phyloP scores from a whole-genome alignment of 495 filamentous ascomycete species.

The Alectoria sarmentosa region DNA sequence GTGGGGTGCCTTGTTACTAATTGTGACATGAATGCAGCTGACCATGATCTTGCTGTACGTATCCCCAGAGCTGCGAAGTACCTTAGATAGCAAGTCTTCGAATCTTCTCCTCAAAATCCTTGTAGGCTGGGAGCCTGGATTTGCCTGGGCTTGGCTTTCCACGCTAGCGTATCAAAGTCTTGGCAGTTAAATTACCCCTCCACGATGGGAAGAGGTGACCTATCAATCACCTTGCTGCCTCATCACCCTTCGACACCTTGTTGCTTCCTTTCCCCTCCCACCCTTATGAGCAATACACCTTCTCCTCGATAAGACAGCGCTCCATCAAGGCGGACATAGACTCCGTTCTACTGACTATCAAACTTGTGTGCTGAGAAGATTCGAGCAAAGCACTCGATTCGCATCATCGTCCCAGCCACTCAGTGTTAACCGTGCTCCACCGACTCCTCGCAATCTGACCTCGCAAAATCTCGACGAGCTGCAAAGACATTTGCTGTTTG shows the following conservation, averaged over 20 bases:
- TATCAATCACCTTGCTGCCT: conserved; percentile 12
- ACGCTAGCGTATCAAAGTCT: conserved; percentile 8
- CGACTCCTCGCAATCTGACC: background rate
- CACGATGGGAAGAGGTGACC: conserved; percentile 7
- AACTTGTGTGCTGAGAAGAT: background rate
- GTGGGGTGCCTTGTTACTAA: background rate
- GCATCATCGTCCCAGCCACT: background rate
- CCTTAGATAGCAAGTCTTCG: background rate
- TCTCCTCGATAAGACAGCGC: background rate
- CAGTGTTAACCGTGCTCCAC: background rate
- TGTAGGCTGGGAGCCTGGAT: background rate
- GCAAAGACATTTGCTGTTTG: background rate
- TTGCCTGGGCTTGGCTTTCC: background rate
- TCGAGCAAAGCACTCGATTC: conserved; percentile 2
- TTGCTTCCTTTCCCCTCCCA: conserved; percentile 12
- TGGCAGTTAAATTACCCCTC: conserved; percentile 11
- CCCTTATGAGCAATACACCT: background rate
- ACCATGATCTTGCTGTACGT: background rate
- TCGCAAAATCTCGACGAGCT: background rate
- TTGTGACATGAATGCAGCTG: background rate
- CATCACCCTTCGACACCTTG: conserved; percentile 27
- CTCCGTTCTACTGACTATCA: background rate
- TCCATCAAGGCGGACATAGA: background rate
- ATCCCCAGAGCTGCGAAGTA: background rate
- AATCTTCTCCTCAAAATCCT: background rate